phyloP scores from a whole-genome alignment of 164 flowering plant genomes.

The Echeveria elegans region DNA sequence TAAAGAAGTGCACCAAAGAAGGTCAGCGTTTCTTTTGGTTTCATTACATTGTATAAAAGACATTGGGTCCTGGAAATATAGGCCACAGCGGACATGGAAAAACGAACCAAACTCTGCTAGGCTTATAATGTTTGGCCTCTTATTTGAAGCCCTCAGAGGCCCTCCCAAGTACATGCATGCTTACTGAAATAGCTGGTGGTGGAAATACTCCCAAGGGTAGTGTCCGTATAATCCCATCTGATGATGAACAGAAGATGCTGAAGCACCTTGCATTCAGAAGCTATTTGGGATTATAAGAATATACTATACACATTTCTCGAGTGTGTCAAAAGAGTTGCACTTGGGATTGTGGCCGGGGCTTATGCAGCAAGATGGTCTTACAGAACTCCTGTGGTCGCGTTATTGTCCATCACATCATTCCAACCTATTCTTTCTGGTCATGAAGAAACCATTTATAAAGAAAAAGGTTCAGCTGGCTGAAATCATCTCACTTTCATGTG shows the following conservation, averaged over 20 bases:
- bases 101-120: slow-evolving; percentile 33
- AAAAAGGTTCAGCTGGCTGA: slow-evolving; percentile 82
- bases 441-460: slow-evolving; percentile 93
- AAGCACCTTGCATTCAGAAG: slow-evolving; percentile 83
- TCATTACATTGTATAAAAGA: slow-evolving; percentile 63
- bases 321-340: slow-evolving; percentile 41
- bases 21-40: slow-evolving; percentile 72
- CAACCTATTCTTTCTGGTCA: slow-evolving; percentile 86
- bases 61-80: slow-evolving; percentile 92
- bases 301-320: slow-evolving; percentile 67
- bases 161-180: slow-evolving; percentile 98
- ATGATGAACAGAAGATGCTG: slow-evolving; percentile 99
- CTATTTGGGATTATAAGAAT: slow-evolving; percentile 84
- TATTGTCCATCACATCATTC: slow-evolving; percentile 58
- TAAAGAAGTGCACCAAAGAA: slow-evolving; percentile 88
- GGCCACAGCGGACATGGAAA: slow-evolving; percentile 99
- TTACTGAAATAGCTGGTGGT: slow-evolving; percentile 58
- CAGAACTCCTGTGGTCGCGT: slow-evolving; percentile 35
- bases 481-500: slow-evolving; percentile 54
- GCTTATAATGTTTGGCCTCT: slow-evolving; percentile 53
- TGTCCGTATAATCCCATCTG: slow-evolving; percentile 71
- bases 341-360: slow-evolving; percentile 63
- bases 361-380: slow-evolving; percentile 31
- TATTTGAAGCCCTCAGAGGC: slow-evolving; percentile 87
- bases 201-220: slow-evolving; percentile 24